Conservation (phyloP, 2,329 filamentous ascomycete species). For the Penicillium sp. region DNA sequence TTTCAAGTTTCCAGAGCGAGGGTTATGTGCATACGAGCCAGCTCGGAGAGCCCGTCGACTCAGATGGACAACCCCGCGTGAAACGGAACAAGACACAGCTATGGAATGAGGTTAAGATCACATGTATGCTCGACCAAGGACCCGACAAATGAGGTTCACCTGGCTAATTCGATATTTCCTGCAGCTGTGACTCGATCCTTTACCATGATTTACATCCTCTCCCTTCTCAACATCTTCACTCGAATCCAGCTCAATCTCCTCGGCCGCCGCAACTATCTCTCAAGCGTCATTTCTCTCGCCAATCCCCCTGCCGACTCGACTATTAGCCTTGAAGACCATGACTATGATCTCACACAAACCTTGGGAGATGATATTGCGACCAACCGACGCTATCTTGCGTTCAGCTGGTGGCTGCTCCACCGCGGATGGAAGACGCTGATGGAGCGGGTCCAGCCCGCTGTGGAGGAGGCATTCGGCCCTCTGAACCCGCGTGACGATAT, state of each 20-base stretch:
- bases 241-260: conserved; percentile 96
- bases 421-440: conserved; percentile 82
- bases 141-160: neutral
- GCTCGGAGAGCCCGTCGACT: conserved; percentile 56
- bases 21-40: conserved; percentile 83
- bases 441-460: conserved; percentile 77
- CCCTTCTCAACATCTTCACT: conserved; percentile 85
- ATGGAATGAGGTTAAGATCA: conserved; percentile 97
- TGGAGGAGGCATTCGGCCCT: conserved; percentile 84
- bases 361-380: conserved; percentile 95
- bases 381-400: conserved; percentile 90
- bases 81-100: conserved; percentile 88
- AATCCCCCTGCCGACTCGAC: conserved; percentile 69
- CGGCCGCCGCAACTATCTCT: conserved; percentile 90
- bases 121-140: conserved; percentile 56
- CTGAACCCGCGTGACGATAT: conserved; percentile 87
- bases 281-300: conserved; percentile 88
- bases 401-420: conserved; percentile 97
- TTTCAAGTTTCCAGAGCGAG: conserved; percentile 74
- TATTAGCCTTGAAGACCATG: conserved; percentile 89
- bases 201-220: conserved; percentile 87
- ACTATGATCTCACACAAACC: conserved; percentile 81
- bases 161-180: neutral
- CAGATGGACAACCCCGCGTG: conserved; percentile 50
- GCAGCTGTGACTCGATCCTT: conserved; percentile 86